A percentile compares a stretch with the other conserved stretches of the same genome.
Evolutionary conservation across 306 rosid species (phyloP).

Genomic region (Citrullus colocynthis): DNA sequence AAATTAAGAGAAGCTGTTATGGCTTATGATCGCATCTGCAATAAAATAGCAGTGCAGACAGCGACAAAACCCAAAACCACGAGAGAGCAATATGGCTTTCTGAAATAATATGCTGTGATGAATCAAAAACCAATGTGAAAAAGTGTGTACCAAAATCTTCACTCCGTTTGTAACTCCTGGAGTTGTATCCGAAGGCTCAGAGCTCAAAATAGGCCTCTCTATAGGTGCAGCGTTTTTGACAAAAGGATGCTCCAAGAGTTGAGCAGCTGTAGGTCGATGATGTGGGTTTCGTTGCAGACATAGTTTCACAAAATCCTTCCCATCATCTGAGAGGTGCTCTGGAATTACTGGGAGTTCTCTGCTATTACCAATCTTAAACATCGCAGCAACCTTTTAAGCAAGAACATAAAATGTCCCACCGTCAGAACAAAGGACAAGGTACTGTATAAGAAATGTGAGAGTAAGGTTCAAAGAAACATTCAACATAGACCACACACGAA

Average conservation of each 20-base stretch:
- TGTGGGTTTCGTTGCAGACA: slow-evolving; percentile 75
- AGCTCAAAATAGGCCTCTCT: slow-evolving; percentile 43
- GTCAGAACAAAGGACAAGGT: slow-evolving; percentile 1
- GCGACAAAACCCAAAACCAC: neutral
- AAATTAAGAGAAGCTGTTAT: neutral
- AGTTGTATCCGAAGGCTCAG: slow-evolving; percentile 38
- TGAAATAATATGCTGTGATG: neutral
- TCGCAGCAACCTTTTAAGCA: slow-evolving; percentile 69
- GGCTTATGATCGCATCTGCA: neutral
- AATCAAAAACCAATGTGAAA: neutral
- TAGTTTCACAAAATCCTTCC: slow-evolving; percentile 61
- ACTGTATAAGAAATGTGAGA: neutral
- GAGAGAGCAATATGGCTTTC: neutral
- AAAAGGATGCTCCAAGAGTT: slow-evolving; percentile 86
- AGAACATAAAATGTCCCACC: slow-evolving; percentile 18
- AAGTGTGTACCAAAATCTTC: slow-evolving; percentile 45
- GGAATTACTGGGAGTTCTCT: slow-evolving; percentile 73
- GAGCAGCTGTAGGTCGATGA: slow-evolving; percentile 55
- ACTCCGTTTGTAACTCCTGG: slow-evolving; percentile 49
- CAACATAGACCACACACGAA: neutral
- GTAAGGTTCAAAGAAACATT: neutral
- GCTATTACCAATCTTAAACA: slow-evolving; percentile 84
- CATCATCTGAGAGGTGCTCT: slow-evolving; percentile 67
- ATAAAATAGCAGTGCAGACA: neutral
- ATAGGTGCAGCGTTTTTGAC: slow-evolving; percentile 53